Evolutionary conservation across 805 yeast genomes (phyloP).

Genomic region (Candida dajiaensis): DNA sequence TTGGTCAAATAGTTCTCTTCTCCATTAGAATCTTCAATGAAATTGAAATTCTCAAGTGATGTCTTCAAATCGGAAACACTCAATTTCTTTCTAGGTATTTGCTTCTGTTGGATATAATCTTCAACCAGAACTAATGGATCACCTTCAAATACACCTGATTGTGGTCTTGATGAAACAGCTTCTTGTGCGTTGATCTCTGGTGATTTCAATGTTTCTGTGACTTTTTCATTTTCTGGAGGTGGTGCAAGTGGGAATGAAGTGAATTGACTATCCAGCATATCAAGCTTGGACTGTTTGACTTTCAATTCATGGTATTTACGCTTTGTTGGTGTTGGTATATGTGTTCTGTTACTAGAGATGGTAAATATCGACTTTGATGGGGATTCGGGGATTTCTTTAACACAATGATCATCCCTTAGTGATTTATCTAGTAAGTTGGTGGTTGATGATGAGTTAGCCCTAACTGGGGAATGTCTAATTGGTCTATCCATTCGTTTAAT

Average conservation of each 20-base stretch:
- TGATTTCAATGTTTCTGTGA: constrained; percentile 7
- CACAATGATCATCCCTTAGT: not conserved
- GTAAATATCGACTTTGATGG: not conserved
- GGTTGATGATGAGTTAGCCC: not conserved
- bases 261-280: constrained; percentile 31
- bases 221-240: constrained; percentile 18
- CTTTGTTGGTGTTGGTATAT: not conserved
- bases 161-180: constrained; percentile 3
- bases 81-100: constrained; percentile 19
- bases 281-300: constrained; percentile 27
- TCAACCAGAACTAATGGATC: constrained; percentile 44
- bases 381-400: not conserved
- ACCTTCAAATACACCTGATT: constrained; percentile 13
- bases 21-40: not conserved
- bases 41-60: constrained; percentile 16
- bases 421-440: not conserved
- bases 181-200: constrained; percentile 17
- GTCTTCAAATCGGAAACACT: constrained; percentile 30
- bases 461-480: not conserved
- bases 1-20: not conserved
- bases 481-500: not conserved
- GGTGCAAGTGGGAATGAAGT: constrained; percentile 34
- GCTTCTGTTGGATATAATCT: constrained; percentile 41
- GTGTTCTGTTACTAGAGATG: not conserved
- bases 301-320: not conserved